Base-by-base conservation (phyloP, 306 rosid species). In the Luffa aegyptiaca region DNA sequence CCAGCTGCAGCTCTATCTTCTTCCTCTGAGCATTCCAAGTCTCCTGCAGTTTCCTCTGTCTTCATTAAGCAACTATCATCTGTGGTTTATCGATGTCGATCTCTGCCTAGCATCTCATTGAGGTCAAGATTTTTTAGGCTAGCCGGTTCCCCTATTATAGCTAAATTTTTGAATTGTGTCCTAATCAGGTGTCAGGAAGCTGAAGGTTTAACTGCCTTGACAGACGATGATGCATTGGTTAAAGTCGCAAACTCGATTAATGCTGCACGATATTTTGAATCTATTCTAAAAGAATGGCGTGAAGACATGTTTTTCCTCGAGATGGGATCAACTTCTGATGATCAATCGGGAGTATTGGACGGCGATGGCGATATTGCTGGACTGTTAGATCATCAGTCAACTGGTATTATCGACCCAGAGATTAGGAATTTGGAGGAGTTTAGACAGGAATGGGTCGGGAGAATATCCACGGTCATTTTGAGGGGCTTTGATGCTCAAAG, bases 161-260 rank as follows among this genome's bases (percentile, higher is more conserved):
- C 82, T 55, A 92, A 68, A 0, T 87, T 89, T 86, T 84, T 83
- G 83, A 91, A 86, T 46, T 86, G 89, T 80, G 81, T 92, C 76
- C 87, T 90, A 71, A 14, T 81, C 77, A 91, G 97, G 79, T 95
- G 98, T 91, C 97, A 95, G 86, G 98, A 95, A 86, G 98, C 98
- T 79, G 98, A 95, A 87, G 98, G 97, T 78, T 78, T 91, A 79
- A 92, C 98, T 57, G 98, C 97, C 79, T 78, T 95, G 80, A 88
- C 92, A 52, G 90, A 95, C 61, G 88, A 95, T 58, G 96, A 86
- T 83, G 98, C 92, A 84, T 76, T 95, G 79, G 75, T 79, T 77
- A 95, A 95, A 88, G 97, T 92, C 78, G 86, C 96, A 82, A 81
- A 79, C 84, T 95, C 97, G 53, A 66, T 92, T 77, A 95, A 95